Evolutionary conservation across 768 basidiomycete species (phyloP), one percentile per base, ranked within the genome.

Genomic region (Boletus insuetus): DNA sequence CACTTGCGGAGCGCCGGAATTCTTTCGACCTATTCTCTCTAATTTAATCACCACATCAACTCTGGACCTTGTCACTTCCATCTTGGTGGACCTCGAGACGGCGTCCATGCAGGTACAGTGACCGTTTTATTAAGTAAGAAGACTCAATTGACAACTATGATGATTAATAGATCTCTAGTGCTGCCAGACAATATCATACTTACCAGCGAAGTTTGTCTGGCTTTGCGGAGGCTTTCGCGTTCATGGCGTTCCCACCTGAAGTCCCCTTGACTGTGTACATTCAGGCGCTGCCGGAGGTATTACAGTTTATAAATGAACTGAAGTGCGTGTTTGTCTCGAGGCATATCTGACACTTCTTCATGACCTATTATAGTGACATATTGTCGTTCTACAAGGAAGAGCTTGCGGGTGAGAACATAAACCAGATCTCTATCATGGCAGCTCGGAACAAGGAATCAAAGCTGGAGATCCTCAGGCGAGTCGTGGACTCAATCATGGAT

Each of bases 391-490:
- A 32, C 45, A 32, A 46, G 29, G 45, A 46, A 46, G 43, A 29
- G 17, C n/a, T 46, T 46, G n/a, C 46, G 0, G 68, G 65, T 7
- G 75, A 75, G 44, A 47, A 49, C 3, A 58, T 59, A 41, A 74
- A 72, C 53, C 66, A 56, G 22, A 58, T 75, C 29, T 69, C 74
- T 0, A 34, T 66, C 10, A 43, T 69, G 2, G 73, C 73, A 3
- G 49, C 41, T 17, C 58, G 58, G 16, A 50, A 61, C 16, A 48
- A 53, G 6, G 31, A 43, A 3, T 52, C 65, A 2, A 71, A 72
- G 50, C 47, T 64, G 26, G 63, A 66, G 3, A 62, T 57, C 13
- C 61, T 75, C 1, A 24, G 50, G 3, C 26, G 40, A 1, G 43
- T 73, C 3, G 61, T 62, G 11, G 59, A 65, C 10, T 58, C 59